Conservation (phyloP, 1,139 yeast species). For the Blastobotrys buckinghamii region DNA sequence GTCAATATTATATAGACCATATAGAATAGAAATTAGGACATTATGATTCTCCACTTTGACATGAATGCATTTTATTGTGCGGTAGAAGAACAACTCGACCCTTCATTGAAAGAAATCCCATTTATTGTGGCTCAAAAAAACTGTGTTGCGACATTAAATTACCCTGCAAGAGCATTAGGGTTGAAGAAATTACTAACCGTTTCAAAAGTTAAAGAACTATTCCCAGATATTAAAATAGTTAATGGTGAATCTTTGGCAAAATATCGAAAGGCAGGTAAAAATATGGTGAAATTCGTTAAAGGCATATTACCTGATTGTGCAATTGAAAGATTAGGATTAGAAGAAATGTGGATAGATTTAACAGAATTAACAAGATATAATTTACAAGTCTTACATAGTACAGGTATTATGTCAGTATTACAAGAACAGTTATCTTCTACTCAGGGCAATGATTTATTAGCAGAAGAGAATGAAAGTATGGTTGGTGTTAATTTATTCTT, state of each 20-base stretch:
- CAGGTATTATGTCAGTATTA: conserved; percentile 15
- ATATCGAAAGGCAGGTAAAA: conserved; percentile 33
- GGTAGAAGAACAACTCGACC: conserved; percentile 32
- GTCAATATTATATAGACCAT: too few relatives aligned
- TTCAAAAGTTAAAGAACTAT: conserved; percentile 20
- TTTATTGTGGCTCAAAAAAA: conserved; percentile 35
- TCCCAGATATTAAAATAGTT: conserved; percentile 29
- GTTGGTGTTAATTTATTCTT: conserved; percentile 16
- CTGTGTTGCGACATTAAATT: conserved; percentile 33
- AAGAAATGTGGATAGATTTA: conserved; percentile 34
- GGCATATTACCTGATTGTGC: conserved; percentile 23
- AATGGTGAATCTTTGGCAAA: conserved; percentile 34
- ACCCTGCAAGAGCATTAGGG: conserved; percentile 33
- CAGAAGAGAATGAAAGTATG: conserved; percentile 15
- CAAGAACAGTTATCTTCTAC: conserved; percentile 8
- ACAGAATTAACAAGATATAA: conserved; percentile 23
- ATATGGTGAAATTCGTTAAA: conserved; percentile 27
- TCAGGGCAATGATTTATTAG: conserved; percentile 15
- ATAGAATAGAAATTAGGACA: too few relatives aligned
- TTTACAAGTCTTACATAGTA: conserved; percentile 14
- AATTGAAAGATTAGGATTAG: conserved; percentile 36
- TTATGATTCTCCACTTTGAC: conserved; percentile 26
- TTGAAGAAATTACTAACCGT: conserved; percentile 29
- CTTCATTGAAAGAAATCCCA: conserved; percentile 27
- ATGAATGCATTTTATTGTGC: conserved; percentile 36